Conservation (phyloP, 352 stramenopile genomes). For the Pythium phragmitis region DNA sequence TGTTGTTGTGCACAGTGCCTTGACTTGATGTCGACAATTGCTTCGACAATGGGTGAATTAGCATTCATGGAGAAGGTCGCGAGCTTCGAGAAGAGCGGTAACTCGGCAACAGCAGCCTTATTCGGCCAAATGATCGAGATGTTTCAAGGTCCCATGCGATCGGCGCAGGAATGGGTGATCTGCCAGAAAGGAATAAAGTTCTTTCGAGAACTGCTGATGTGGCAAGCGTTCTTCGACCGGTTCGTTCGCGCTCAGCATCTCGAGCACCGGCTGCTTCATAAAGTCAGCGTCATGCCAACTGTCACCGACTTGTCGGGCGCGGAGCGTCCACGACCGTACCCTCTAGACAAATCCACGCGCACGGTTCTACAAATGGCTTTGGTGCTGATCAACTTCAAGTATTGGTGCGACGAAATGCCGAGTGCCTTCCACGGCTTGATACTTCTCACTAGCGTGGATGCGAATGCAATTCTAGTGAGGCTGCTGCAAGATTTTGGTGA, state of each 20-base stretch:
- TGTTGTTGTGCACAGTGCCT: constrained; percentile 12
- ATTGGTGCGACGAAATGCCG: constrained; percentile 14
- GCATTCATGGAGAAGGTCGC: constrained; percentile 10
- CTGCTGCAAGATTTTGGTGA: constrained; percentile 6
- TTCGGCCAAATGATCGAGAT: constrained; percentile 10
- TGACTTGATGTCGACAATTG: constrained; percentile 16
- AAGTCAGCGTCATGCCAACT: neutral
- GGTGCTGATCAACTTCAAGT: constrained; percentile 18
- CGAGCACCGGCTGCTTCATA: neutral
- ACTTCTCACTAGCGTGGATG: constrained; percentile 8
- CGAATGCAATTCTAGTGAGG: constrained; percentile 1
- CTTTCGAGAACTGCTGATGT: constrained; percentile 6
- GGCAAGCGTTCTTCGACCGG: constrained; percentile 6
- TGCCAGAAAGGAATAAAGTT: constrained; percentile 13
- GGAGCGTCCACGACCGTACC: neutral
- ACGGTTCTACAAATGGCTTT: constrained; percentile 8
- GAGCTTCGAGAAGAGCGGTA: neutral
- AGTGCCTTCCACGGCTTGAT: constrained; percentile 1
- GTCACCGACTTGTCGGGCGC: neutral
- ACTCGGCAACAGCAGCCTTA: neutral
- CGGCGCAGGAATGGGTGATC: constrained; percentile 8
- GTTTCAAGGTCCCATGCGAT: constrained; percentile 3
- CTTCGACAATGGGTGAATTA: neutral
- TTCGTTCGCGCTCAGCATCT: neutral
- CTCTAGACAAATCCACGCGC: constrained; percentile 7